Conservation (phyloP, 208 protist species). For the Leishmania martiniquensis region DNA sequence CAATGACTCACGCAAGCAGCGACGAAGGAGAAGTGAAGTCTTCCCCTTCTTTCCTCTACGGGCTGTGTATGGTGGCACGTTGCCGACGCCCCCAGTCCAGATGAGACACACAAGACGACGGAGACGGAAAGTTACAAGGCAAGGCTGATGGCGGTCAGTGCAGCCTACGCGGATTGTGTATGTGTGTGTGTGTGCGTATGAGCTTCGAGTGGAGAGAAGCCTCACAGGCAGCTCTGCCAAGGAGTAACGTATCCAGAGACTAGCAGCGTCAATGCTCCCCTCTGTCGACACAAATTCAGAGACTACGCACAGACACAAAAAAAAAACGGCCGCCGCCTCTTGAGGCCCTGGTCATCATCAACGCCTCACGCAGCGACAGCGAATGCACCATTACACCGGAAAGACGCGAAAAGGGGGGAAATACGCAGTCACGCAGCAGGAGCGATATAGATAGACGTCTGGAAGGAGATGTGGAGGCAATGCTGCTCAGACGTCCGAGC, state of each 20-base stretch:
- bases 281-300: neutral
- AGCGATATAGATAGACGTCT: neutral
- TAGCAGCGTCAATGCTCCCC: no score
- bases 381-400: neutral
- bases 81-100: neutral
- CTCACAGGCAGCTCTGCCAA: neutral
- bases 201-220: neutral
- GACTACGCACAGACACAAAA: neutral
- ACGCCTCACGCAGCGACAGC: neutral
- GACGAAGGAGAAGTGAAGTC: neutral
- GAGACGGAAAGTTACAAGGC: neutral
- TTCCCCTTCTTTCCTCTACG: no score
- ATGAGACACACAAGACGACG: neutral
- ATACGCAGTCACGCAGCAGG: neutral
- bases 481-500: no score
- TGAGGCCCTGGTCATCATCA: no score
- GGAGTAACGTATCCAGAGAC: neutral
- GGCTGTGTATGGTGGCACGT: neutral
- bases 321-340: neutral
- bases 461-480: no score
- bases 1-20: neutral
- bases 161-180: neutral
- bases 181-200: constrained; percentile 6
- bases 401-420: neutral
- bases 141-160: neutral